phyloP scores from a whole-genome alignment of 2,329 filamentous ascomycete genomes.

The Arthrobotrys entomopaga region DNA sequence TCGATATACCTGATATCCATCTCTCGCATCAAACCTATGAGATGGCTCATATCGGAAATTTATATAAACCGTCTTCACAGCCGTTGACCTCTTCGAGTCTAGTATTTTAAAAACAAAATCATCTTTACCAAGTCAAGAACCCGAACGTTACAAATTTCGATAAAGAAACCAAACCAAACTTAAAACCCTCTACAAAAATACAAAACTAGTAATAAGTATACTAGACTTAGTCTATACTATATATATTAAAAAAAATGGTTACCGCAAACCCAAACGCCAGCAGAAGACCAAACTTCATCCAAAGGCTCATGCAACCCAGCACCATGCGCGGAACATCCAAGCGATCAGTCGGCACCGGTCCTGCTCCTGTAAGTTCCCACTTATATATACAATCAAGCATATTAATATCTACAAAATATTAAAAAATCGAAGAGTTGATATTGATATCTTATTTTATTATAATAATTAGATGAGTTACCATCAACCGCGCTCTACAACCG shows the following conservation, averaged over 20 bases:
- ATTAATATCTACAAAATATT: not conserved
- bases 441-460: slow-evolving; percentile 5
- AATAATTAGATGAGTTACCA: slow-evolving; percentile 38
- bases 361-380: slow-evolving; percentile 37
- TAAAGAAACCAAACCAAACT: slow-evolving; percentile 6
- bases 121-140: slow-evolving; percentile 12
- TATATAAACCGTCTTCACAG: slow-evolving; percentile 14
- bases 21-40: slow-evolving; percentile 9
- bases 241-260: slow-evolving; percentile 51
- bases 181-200: slow-evolving; percentile 6
- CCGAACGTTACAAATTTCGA: slow-evolving; percentile 2
- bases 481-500: slow-evolving; percentile 44
- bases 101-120: not conserved
- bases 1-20: slow-evolving; percentile 35
- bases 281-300: slow-evolving; percentile 49
- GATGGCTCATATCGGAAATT: no score
- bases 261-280: slow-evolving; percentile 41
- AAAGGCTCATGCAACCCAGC: slow-evolving; percentile 38
- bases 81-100: not conserved
- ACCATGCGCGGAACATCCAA: slow-evolving; percentile 48
- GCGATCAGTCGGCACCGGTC: slow-evolving; percentile 43
- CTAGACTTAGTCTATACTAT: slow-evolving; percentile 11
- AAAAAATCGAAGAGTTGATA: not conserved
- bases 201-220: no score
- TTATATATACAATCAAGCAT: no score